A percentile compares a stretch with the other conserved stretches of the same genome.
Evolutionary conservation across 1,139 yeast species (phyloP).

Genomic region (Yamadazyma dendronema): DNA sequence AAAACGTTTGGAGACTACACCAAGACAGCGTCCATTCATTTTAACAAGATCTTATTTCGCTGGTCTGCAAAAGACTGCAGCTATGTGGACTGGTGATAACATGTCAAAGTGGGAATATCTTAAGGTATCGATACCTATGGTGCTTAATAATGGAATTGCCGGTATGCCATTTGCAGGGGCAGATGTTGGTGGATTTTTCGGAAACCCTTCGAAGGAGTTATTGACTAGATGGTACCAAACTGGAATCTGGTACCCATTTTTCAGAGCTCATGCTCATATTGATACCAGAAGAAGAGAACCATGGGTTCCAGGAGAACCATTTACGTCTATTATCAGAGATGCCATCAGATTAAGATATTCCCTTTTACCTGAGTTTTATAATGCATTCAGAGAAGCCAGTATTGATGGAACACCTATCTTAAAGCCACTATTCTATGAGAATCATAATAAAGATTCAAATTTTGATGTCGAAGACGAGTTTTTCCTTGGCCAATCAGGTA

Average conservation of each 20-base stretch:
- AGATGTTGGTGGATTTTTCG: slow-evolving; percentile 96
- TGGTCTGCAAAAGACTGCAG: slow-evolving; percentile 88
- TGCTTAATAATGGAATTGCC: slow-evolving; percentile 73
- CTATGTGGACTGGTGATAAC: slow-evolving; percentile 98
- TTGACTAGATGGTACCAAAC: slow-evolving; percentile 93
- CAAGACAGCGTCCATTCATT: slow-evolving; percentile 76
- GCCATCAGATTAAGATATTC: slow-evolving; percentile 73
- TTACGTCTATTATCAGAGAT: slow-evolving; percentile 62
- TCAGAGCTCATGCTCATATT: slow-evolving; percentile 94
- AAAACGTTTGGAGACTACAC: slow-evolving; percentile 44
- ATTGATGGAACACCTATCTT: slow-evolving; percentile 66
- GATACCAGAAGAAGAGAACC: slow-evolving; percentile 94
- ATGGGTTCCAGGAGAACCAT: slow-evolving; percentile 78
- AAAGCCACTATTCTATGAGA: slow-evolving; percentile 70
- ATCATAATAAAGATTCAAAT: slow-evolving; percentile 34
- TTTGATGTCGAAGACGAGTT: slow-evolving; percentile 81
- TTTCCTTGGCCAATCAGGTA: slow-evolving; percentile 68
- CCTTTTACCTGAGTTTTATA: slow-evolving; percentile 76
- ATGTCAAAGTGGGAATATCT: slow-evolving; percentile 90
- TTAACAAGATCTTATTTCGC: slow-evolving; percentile 84
- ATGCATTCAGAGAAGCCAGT: slow-evolving; percentile 70
- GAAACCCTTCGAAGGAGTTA: slow-evolving; percentile 79
- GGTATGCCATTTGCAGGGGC: slow-evolving; percentile 96
- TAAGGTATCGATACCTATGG: slow-evolving; percentile 79
- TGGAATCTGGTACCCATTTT: slow-evolving; percentile 94